phyloP scores from a whole-genome alignment of 805 yeast species.

The Candida adriatica region DNA sequence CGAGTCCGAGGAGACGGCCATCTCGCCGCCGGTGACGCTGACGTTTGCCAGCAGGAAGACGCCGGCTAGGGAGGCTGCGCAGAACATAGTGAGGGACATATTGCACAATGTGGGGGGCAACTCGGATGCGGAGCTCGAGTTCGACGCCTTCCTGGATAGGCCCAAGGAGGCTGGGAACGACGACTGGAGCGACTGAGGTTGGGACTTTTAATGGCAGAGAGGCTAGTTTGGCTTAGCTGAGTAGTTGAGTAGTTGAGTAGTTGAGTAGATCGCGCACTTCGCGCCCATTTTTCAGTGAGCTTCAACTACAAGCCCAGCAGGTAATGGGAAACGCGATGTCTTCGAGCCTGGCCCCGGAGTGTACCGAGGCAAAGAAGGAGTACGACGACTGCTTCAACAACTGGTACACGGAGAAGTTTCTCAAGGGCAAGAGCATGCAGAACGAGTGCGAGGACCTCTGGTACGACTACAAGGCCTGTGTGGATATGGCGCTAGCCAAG shows the following conservation, averaged over 20 bases:
- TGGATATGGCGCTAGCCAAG: slow-evolving; percentile 60
- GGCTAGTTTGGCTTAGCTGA: no score
- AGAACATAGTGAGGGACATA: slow-evolving; percentile 19
- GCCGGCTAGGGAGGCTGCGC: slow-evolving; percentile 21
- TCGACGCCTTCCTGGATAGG: slow-evolving; percentile 20
- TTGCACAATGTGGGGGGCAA: slow-evolving; percentile 22
- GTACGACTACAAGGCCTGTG: slow-evolving; percentile 84
- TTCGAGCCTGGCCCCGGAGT: slow-evolving; percentile 94
- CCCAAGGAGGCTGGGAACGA: slow-evolving; percentile 5
- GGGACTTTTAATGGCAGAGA: no score
- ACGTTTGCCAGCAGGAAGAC: slow-evolving; percentile 17
- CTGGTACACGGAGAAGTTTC: slow-evolving; percentile 89
- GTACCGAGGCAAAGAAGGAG: slow-evolving; percentile 76
- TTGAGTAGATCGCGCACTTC: no score
- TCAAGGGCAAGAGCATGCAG: slow-evolving; percentile 46
- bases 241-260: no score
- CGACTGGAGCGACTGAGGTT: slow-evolving; percentile 20
- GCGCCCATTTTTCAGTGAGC: no score
- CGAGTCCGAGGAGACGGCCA: slow-evolving; percentile 18
- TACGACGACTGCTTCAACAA: slow-evolving; percentile 91
- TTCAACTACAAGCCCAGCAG: no score
- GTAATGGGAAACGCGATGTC: slow-evolving; percentile 75
- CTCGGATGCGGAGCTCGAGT: slow-evolving; percentile 19
- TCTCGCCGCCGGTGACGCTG: slow-evolving; percentile 22
- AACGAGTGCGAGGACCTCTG: slow-evolving; percentile 91